These are phyloP conservation scores for Pythium chondricola DNA, from an alignment of 352 stramenopile species.

Conservation along the genomic window DNA sequence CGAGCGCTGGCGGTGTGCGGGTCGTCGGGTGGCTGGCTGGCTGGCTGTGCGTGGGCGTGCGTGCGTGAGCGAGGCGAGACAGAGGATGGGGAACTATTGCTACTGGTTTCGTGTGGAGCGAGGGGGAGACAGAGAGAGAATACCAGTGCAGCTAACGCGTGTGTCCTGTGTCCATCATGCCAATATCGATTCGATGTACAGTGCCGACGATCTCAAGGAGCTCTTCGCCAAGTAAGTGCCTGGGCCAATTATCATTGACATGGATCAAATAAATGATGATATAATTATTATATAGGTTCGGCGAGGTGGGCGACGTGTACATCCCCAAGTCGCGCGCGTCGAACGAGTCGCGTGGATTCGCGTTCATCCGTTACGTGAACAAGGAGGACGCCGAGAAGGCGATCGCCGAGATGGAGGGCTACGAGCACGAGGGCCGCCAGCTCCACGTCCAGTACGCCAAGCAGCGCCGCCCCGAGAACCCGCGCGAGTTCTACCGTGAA, in stretches of 20 bases:
- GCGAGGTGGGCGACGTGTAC: constrained; percentile 81
- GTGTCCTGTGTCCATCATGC: constrained; percentile 10
- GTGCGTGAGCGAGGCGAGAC: constrained; percentile 6
- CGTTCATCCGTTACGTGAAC: constrained; percentile 86
- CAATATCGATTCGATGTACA: constrained; percentile 5
- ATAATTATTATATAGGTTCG: constrained; percentile 24
- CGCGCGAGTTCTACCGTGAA: constrained; percentile 59
- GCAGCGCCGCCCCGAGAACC: constrained; percentile 72
- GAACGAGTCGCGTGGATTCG: constrained; percentile 76
- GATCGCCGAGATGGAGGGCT: constrained; percentile 67
- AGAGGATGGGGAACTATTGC: constrained; percentile 9
- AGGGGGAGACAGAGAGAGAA: neutral
- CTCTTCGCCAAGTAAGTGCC: constrained; percentile 58
- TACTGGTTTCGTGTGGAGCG: neutral
- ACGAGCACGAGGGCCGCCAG: constrained; percentile 66
- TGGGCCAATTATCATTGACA: constrained; percentile 13
- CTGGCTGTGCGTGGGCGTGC: neutral
- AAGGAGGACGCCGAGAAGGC: constrained; percentile 86
- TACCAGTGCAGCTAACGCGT: constrained; percentile 19
- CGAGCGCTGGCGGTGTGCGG: too few relatives aligned
- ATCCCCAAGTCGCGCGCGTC: constrained; percentile 68
- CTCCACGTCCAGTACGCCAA: constrained; percentile 75
- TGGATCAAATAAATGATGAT: too few relatives aligned
- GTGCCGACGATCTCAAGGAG: constrained; percentile 34
- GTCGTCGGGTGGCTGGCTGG: neutral